These are phyloP conservation scores for Botryotinia narcissicola DNA, from an alignment of 2,329 filamentous ascomycete species.

Conservation along the genomic window DNA sequence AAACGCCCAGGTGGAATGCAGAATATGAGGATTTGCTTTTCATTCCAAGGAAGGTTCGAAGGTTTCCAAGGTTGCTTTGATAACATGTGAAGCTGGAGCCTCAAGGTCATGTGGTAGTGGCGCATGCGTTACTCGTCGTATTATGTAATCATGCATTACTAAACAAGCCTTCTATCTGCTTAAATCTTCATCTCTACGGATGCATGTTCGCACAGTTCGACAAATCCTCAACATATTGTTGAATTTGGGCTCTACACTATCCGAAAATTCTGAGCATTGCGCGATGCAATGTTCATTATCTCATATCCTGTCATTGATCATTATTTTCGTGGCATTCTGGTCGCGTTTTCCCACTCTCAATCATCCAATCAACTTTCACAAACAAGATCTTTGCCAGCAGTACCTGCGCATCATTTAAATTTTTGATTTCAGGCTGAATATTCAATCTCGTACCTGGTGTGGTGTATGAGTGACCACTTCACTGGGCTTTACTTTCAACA, in stretches of 20 bases:
- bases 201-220: not conserved
- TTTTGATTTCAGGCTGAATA: conserved; percentile 7
- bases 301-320: not conserved
- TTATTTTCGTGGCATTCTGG: not conserved
- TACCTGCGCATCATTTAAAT: not conserved
- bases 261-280: not conserved
- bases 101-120: too few relatives aligned
- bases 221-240: not conserved
- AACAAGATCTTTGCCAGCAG: not conserved
- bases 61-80: too few relatives aligned
- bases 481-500: not conserved
- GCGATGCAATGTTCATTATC: not conserved
- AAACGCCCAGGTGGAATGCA: not conserved
- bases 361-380: not conserved
- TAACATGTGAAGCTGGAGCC: too few relatives aligned
- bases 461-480: conserved; percentile 10
- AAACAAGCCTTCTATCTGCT: not conserved
- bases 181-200: not conserved
- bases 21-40: not conserved
- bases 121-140: not conserved
- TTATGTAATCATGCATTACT: not conserved
- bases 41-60: too few relatives aligned
- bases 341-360: not conserved
- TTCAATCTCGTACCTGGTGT: conserved; percentile 11
- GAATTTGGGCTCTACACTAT: not conserved